phyloP scores from a whole-genome alignment of 1,284 basidiomycete species.

The Marasmius fiardii region DNA sequence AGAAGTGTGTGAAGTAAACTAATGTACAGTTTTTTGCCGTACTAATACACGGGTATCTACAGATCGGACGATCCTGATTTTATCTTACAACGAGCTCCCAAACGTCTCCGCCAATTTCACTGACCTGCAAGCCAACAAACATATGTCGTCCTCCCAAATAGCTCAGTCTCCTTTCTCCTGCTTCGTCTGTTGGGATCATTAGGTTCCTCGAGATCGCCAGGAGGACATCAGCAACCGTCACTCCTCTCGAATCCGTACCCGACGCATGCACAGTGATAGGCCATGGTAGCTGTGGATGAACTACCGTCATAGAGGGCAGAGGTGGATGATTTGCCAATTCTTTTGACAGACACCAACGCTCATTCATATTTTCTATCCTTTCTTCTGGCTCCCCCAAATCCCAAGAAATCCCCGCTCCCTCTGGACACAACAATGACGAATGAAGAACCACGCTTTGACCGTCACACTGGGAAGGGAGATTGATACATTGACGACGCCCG shows the following conservation, averaged over 20 bases:
- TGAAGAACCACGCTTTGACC: neutral
- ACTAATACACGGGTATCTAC: too few relatives aligned
- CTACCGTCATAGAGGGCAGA: constrained; percentile 10
- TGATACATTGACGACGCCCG: neutral
- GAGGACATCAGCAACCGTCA: constrained; percentile 11
- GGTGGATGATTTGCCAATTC: constrained; percentile 9
- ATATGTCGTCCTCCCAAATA: constrained; percentile 1
- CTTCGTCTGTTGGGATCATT: neutral
- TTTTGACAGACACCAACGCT: neutral
- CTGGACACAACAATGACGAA: neutral
- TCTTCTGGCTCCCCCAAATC: neutral
- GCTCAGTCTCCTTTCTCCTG: neutral
- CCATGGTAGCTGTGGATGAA: constrained; percentile 10
- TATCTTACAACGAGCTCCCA: constrained; percentile 8
- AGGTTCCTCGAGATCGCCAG: neutral
- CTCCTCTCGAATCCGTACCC: neutral
- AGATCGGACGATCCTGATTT: too few relatives aligned
- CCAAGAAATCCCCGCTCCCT: neutral
- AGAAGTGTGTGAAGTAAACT: too few relatives aligned
- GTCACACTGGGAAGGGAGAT: neutral
- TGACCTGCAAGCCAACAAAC: constrained; percentile 3
- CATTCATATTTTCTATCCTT: neutral
- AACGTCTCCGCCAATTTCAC: constrained; percentile 5
- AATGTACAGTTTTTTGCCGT: too few relatives aligned
- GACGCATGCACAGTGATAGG: constrained; percentile 9